A percentile compares a stretch with the other conserved stretches of the same genome.
Conservation (phyloP, 306 rosid genomes). For the Castanea mollissima region DNA sequence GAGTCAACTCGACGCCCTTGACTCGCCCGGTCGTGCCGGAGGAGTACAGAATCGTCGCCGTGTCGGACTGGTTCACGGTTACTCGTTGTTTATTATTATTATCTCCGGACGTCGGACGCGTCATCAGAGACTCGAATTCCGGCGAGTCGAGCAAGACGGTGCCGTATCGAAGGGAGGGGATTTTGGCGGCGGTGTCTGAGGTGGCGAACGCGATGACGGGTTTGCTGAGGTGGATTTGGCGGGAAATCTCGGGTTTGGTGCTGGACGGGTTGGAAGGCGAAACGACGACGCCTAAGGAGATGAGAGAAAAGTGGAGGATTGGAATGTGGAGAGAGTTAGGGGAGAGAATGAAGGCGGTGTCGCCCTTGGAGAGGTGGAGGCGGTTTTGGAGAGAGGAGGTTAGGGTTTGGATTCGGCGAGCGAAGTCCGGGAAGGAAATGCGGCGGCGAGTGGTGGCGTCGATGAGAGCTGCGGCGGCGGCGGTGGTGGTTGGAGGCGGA, state of each 20-base stretch:
- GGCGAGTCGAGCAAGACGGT: slow-evolving; percentile 23
- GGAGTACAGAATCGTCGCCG: slow-evolving; percentile 30
- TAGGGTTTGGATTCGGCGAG: slow-evolving; percentile 13
- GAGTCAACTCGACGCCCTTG: slow-evolving; percentile 35
- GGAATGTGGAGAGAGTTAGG: slow-evolving; percentile 28
- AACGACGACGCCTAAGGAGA: slow-evolving; percentile 31
- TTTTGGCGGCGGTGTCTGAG: slow-evolving; percentile 9
- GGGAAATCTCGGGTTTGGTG: slow-evolving; percentile 22
- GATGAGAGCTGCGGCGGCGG: slow-evolving; percentile 25
- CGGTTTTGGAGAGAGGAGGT: slow-evolving; percentile 14
- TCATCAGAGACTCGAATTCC: slow-evolving; percentile 35
- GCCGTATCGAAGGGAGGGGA: slow-evolving; percentile 20
- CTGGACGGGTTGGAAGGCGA: slow-evolving; percentile 34
- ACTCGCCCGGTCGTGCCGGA: slow-evolving; percentile 30
- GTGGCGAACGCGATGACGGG: slow-evolving; percentile 39
- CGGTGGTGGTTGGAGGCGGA: not conserved
- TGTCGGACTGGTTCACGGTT: slow-evolving; percentile 22
- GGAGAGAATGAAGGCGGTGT: slow-evolving; percentile 30
- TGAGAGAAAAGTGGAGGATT: slow-evolving; percentile 30
- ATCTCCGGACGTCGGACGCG: not conserved
- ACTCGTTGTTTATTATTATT: not conserved
- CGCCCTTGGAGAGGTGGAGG: slow-evolving; percentile 4
- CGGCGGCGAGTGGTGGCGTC: slow-evolving; percentile 16
- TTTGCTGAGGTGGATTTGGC: slow-evolving; percentile 28
- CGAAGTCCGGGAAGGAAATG: slow-evolving; percentile 26